Conservation (phyloP, 495 filamentous ascomycete species). For the Aspergillus diversus region DNA sequence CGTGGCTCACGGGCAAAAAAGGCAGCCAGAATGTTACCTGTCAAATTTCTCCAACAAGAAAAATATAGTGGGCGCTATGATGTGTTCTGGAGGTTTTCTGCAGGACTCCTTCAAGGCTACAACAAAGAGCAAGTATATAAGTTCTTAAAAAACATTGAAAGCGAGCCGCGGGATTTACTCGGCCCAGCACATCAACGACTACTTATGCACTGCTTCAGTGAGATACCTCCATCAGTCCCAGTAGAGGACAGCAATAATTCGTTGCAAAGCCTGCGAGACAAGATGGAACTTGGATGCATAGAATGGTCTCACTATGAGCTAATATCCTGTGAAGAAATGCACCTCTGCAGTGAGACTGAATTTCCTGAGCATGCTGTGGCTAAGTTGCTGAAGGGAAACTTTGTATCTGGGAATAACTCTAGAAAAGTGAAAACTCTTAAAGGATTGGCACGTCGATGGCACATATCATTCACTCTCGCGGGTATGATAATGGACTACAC, state of each 20-base stretch:
- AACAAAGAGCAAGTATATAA: conserved; percentile 11
- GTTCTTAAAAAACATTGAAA: conserved; percentile 42
- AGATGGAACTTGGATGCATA: not conserved
- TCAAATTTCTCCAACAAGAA: conserved; percentile 34
- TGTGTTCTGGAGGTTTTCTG: conserved; percentile 49
- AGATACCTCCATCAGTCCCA: conserved; percentile 16
- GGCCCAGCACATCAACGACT: conserved; percentile 43
- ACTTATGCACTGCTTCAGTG: conserved; percentile 46
- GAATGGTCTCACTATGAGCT: not conserved
- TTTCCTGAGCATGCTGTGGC: conserved; percentile 12
- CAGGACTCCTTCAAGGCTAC: conserved; percentile 37
- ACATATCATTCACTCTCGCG: conserved; percentile 7
- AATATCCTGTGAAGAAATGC: conserved; percentile 2
- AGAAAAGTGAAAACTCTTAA: not conserved
- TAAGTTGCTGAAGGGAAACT: conserved; percentile 6
- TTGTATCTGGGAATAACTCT: not conserved
- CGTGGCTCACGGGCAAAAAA: conserved; percentile 17
- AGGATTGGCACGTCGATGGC: conserved; percentile 9
- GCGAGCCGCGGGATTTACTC: conserved; percentile 42
- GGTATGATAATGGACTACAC: not conserved
- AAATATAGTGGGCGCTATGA: conserved; percentile 48
- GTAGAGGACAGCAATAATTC: not conserved
- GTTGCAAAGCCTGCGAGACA: not conserved
- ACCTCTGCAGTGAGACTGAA: conserved; percentile 15
- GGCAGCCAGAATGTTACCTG: conserved; percentile 32